These are phyloP conservation scores for Wickerhamomyces sydowiorum DNA, from an alignment of 805 yeast genomes.

Conservation along the genomic window DNA sequence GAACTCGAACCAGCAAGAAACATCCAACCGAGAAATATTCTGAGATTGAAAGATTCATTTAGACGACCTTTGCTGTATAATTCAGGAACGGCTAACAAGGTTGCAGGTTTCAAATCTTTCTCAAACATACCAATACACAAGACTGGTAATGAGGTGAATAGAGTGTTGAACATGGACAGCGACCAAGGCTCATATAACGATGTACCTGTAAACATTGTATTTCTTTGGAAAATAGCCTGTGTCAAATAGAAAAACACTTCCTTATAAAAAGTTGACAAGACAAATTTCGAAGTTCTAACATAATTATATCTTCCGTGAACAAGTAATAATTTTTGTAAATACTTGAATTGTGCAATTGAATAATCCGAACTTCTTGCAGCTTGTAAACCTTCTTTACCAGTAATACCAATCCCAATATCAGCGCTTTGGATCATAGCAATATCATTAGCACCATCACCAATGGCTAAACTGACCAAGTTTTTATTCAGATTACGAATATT, in stretches of 20 bases:
- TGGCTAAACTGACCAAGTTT: slow-evolving; percentile 79
- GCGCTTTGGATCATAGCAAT: slow-evolving; percentile 99
- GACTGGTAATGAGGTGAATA: slow-evolving; percentile 91
- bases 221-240: slow-evolving; percentile 81
- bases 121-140: slow-evolving; percentile 93
- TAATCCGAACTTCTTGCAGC: slow-evolving; percentile 95
- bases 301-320: slow-evolving; percentile 98
- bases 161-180: slow-evolving; percentile 91
- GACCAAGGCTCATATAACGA: slow-evolving; percentile 96
- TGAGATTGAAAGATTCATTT: slow-evolving; percentile 67
- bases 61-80: slow-evolving; percentile 72
- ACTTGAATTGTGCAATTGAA: slow-evolving; percentile 91
- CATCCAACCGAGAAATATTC: slow-evolving; percentile 74
- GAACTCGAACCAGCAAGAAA: slow-evolving; percentile 68
- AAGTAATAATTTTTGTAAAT: slow-evolving; percentile 68
- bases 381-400: slow-evolving; percentile 95
- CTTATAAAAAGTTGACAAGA: slow-evolving; percentile 90
- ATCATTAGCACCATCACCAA: slow-evolving; percentile 99
- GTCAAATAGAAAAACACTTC: slow-evolving; percentile 86
- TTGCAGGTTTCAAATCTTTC: slow-evolving; percentile 82
- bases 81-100: slow-evolving; percentile 88
- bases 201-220: slow-evolving; percentile 86
- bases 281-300: slow-evolving; percentile 85
- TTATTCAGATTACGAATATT: slow-evolving; percentile 69
- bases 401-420: slow-evolving; percentile 94